A percentile compares a stretch with the other conserved stretches of the same genome.
phyloP scores from a whole-genome alignment of 495 filamentous ascomycete species.

The Lepidopterella palustris region DNA sequence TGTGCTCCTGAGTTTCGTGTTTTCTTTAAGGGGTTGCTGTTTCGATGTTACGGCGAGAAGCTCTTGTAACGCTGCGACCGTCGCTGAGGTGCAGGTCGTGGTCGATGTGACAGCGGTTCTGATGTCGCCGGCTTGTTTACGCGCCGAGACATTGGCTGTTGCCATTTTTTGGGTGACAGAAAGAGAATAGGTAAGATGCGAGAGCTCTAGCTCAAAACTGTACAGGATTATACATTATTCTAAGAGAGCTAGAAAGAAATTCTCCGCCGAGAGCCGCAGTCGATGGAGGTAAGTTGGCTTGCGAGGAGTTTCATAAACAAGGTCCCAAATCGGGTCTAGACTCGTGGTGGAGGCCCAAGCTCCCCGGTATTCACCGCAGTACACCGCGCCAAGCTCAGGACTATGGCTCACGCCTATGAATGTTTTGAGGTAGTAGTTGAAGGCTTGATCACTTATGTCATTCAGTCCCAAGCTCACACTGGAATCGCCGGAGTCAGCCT shows the following conservation, averaged over 20 bases:
- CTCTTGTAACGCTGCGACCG: conserved; percentile 34
- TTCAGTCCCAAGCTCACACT: no score
- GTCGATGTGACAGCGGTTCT: conserved; percentile 46
- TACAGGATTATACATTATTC: conserved; percentile 2
- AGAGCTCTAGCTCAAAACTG: background rate
- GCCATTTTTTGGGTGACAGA: conserved; percentile 11
- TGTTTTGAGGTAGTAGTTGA: no score
- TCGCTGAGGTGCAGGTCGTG: conserved; percentile 45
- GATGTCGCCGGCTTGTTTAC: conserved; percentile 28
- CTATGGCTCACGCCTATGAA: no score
- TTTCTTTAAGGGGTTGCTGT: conserved; percentile 16
- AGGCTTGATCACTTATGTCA: no score
- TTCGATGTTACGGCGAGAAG: background rate
- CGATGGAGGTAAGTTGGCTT: no score
- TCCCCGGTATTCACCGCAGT: no score
- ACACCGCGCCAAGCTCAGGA: no score
- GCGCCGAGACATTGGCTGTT: conserved; percentile 11
- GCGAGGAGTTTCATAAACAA: no score
- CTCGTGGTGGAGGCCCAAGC: no score
- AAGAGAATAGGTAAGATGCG: background rate
- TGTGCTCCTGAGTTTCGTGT: conserved; percentile 12
- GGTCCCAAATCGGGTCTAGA: no score
- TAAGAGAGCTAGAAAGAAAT: background rate
- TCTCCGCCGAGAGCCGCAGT: background rate
- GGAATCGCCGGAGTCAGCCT: no score